Conservation (phyloP, 2,329 filamentous ascomycete genomes). For the Elsinoe necatrix region DNA sequence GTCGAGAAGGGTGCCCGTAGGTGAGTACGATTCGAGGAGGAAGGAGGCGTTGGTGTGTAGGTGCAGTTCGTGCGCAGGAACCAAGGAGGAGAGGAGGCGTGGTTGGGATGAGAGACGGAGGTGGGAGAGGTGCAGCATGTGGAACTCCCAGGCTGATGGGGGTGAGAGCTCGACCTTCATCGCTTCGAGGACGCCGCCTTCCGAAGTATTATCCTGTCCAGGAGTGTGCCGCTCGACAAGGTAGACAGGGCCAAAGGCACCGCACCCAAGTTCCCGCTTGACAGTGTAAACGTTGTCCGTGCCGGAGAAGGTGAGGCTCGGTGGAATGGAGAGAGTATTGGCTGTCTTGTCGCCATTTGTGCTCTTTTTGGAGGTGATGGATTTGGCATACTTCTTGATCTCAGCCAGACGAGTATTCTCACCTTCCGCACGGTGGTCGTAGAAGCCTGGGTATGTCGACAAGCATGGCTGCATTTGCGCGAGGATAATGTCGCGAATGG, state of each 20-base stretch:
- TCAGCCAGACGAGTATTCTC: conserved; percentile 60
- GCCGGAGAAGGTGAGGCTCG: conserved; percentile 60
- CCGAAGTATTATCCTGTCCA: conserved; percentile 28
- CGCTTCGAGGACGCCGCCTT: conserved; percentile 61
- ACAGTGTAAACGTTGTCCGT: conserved; percentile 63
- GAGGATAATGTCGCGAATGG: conserved; percentile 65
- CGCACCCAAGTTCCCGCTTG: conserved; percentile 78
- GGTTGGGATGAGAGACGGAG: conserved; percentile 56
- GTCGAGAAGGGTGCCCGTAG: conserved; percentile 89
- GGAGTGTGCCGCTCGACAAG: conserved; percentile 61
- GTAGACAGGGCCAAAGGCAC: conserved; percentile 93
- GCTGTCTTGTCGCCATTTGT: conserved; percentile 30
- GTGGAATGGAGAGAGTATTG: conserved; percentile 49
- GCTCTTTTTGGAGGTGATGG: conserved; percentile 49
- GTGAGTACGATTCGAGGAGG: conserved; percentile 75
- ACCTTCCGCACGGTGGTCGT: conserved; percentile 55
- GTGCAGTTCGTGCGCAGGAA: conserved; percentile 82
- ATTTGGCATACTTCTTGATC: conserved; percentile 74
- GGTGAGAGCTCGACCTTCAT: conserved; percentile 84
- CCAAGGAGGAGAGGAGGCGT: conserved; percentile 67
- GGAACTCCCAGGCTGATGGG: conserved; percentile 87
- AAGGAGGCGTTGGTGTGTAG: conserved; percentile 86
- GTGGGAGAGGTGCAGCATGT: conserved; percentile 81
- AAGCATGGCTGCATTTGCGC: conserved; percentile 65
- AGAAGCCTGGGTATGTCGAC: conserved; percentile 67